A percentile compares a stretch with the other conserved stretches of the same genome.
Conservation (phyloP, 2,329 filamentous ascomycete genomes). For the Chrysosphaeria jannelii region DNA sequence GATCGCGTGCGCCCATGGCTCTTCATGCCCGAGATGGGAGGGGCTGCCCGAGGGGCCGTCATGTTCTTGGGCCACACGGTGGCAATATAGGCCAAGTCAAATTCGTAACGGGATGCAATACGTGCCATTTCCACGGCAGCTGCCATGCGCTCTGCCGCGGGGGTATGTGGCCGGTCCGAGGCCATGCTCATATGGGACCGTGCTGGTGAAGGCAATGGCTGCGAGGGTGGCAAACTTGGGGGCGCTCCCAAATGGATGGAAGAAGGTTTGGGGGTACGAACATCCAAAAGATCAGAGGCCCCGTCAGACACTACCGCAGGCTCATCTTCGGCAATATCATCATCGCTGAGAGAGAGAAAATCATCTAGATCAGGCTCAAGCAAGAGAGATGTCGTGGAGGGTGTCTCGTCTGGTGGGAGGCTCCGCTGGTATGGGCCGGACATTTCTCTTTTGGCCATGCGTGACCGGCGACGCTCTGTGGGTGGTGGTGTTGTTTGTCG, state of each 20-base stretch:
- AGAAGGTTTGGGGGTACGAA: too few species aligned
- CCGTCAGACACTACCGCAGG: not conserved
- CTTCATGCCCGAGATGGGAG: not conserved
- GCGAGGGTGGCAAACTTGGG: constrained; percentile 6
- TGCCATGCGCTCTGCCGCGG: constrained; percentile 15
- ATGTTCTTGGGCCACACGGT: constrained; percentile 20
- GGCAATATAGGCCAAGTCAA: constrained; percentile 26
- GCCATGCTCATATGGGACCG: too few species aligned
- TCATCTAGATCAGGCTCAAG: constrained; percentile 21
- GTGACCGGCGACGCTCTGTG: too few species aligned
- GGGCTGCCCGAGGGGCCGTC: constrained; percentile 1
- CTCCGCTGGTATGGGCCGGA: constrained; percentile 3
- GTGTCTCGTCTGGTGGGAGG: constrained; percentile 2
- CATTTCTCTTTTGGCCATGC: too few species aligned
- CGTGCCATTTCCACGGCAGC: constrained; percentile 23
- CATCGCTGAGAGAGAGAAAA: constrained; percentile 22
- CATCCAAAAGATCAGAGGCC: not conserved
- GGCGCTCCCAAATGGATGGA: too few species aligned
- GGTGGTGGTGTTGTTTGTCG: too few species aligned
- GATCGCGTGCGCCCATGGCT: constrained; percentile 1
- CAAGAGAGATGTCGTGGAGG: constrained; percentile 11
- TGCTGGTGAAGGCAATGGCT: constrained; percentile 1
- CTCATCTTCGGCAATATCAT: constrained; percentile 21
- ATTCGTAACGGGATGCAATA: constrained; percentile 23
- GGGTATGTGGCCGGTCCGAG: constrained; percentile 4